A percentile compares a stretch with the other conserved stretches of the same genome.
These are phyloP conservation scores for Candolleomyces aberdarensis DNA, from an alignment of 768 basidiomycete species.

Conservation along the genomic window DNA sequence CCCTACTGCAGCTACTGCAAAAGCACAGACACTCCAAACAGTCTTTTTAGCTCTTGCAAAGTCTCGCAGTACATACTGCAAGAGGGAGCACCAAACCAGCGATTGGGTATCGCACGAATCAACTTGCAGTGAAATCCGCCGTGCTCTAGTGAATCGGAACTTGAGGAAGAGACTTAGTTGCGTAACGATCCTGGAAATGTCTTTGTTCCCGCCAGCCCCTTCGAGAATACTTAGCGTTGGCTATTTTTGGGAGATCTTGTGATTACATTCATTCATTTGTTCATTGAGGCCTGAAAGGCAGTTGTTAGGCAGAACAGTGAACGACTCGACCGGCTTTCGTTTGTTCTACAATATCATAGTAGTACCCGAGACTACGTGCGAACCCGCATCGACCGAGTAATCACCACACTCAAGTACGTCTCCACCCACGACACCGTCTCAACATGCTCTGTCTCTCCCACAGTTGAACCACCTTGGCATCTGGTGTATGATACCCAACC, in stretches of 20 bases:
- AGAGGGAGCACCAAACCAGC: slow-evolving; percentile 7
- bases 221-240: slow-evolving; percentile 10
- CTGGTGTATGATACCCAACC: slow-evolving; percentile 6
- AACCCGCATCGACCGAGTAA: slow-evolving; percentile 3
- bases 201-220: neutral
- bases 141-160: neutral
- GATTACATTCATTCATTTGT: neutral
- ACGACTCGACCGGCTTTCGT: too few relatives aligned
- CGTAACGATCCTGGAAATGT: neutral
- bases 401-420: neutral
- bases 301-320: neutral
- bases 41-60: slow-evolving; percentile 5
- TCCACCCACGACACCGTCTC: slow-evolving; percentile 2
- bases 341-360: neutral
- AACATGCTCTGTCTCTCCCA: slow-evolving; percentile 9
- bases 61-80: slow-evolving; percentile 6
- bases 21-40: neutral
- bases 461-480: slow-evolving; percentile 8
- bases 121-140: slow-evolving; percentile 2
- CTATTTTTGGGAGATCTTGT: slow-evolving; percentile 10
- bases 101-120: slow-evolving; percentile 7
- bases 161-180: slow-evolving; percentile 3
- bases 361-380: slow-evolving; percentile 10
- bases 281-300: neutral
- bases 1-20: neutral